phyloP scores from a whole-genome alignment of 306 rosid genomes.

The Lithocarpus polystachyus region DNA sequence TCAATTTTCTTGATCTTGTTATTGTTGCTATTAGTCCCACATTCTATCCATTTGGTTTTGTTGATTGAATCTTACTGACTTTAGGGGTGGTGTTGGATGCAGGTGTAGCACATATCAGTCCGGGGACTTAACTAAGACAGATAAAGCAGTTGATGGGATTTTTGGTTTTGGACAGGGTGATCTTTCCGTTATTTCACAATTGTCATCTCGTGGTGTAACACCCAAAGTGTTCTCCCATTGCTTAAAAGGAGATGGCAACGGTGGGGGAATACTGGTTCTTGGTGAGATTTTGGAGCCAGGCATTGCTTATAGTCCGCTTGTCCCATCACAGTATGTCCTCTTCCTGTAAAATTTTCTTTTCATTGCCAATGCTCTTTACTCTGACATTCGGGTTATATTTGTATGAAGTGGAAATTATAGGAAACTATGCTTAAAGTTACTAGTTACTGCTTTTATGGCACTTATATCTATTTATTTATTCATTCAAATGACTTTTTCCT shows the following conservation, averaged over 20 bases:
- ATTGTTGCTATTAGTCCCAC: constrained; percentile 5
- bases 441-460: not conserved
- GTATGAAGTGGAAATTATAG: not conserved
- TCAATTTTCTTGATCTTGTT: constrained; percentile 10
- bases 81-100: constrained; percentile 40
- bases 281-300: constrained; percentile 95
- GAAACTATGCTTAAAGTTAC: not conserved
- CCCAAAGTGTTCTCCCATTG: constrained; percentile 95
- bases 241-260: constrained; percentile 81
- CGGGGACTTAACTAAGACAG: constrained; percentile 83
- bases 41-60: constrained; percentile 5
- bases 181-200: constrained; percentile 79
- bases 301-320: constrained; percentile 91
- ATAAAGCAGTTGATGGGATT: constrained; percentile 89
- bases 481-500: not conserved
- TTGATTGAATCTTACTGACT: constrained; percentile 23
- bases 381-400: not conserved
- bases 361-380: not conserved
- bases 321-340: constrained; percentile 88
- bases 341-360: constrained; percentile 29
- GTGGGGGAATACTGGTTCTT: constrained; percentile 96
- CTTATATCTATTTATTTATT: not conserved
- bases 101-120: constrained; percentile 88
- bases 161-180: constrained; percentile 93
- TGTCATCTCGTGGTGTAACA: constrained; percentile 75